phyloP scores from a whole-genome alignment of 2,329 filamentous ascomycete species.

The Pestalotiopsis sp. region DNA sequence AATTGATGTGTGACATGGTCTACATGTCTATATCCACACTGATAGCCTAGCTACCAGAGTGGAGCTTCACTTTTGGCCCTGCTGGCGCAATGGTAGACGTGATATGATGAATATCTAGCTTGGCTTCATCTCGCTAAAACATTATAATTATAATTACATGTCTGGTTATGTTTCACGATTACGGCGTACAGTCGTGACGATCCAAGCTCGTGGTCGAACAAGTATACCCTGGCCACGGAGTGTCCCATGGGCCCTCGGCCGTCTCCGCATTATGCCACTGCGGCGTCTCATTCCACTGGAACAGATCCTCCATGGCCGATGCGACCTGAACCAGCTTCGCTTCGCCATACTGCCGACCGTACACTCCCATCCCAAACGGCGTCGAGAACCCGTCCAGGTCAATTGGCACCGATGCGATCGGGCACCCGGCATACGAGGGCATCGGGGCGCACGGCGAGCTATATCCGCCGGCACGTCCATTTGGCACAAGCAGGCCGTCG shows the following conservation, averaged over 20 bases:
- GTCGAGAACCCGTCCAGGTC: not conserved
- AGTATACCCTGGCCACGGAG: conserved; percentile 14
- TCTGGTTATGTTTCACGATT: too few species aligned
- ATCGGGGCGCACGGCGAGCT: conserved; percentile 13
- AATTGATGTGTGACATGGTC: too few species aligned
- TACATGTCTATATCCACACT: too few species aligned
- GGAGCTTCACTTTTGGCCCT: too few species aligned
- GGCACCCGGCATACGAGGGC: conserved; percentile 16
- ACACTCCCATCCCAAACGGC: not conserved
- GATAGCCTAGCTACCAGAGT: too few species aligned
- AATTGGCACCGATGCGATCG: conserved; percentile 7
- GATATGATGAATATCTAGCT: too few species aligned
- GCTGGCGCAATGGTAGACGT: too few species aligned
- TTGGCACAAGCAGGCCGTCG: conserved; percentile 15
- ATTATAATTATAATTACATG: not conserved
- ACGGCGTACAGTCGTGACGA: not conserved
- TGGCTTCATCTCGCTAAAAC: not conserved
- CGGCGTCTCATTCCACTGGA: conserved; percentile 3
- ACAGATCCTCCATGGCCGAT: conserved; percentile 11
- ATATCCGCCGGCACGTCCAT: conserved; percentile 13
- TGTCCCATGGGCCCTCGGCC: conserved; percentile 12
- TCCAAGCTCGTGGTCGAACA: conserved; percentile 11
- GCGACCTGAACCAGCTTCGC: conserved; percentile 11
- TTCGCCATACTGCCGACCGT: conserved; percentile 12
- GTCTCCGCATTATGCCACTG: conserved; percentile 10